Base-by-base conservation (phyloP, 164 flowering plant species). In the Berberis thunbergii region DNA sequence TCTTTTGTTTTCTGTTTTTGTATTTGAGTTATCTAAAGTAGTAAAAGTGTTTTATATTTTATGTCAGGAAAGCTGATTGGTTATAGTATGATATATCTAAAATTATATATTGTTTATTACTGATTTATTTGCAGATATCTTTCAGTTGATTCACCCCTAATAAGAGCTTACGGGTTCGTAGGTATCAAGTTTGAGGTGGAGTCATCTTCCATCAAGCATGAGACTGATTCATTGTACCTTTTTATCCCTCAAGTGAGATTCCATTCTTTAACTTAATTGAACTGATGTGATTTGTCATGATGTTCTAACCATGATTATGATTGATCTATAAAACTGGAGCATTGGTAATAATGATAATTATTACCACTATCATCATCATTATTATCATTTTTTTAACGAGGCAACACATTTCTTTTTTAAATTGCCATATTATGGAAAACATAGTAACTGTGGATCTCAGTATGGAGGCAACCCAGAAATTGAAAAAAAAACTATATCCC, bases 241-340 rank as follows among this genome's bases (percentile, higher is more conserved):
- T 79, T 88, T 66, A 81, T 94, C 70, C 98, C 98, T 61, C 85
- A 88, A 89, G 95, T 90, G 72, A 75, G 59, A 45, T 71, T 60
- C 10, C 43, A 42, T 41, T 58, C 45, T 63, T 63, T 52, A 57
- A 60, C 43, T 70, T 61, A 41, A 38, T 59, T 71, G 54, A 52
- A 10, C 54, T 10, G 4, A 52, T 52, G 11, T 11, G 54, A 52
- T 9, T 52, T 52, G 11, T 52, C 13, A 52, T 52, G 13, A 52
- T 26, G 3, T 12, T 52, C 11, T 7, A 4, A 1, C 9, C 3
- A 4, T 52, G 10, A 10, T 52, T 1, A 52, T 52, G 4, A 1
- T 6, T 52, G 10, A 10, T 4, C 8, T 46, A 4, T 8, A 46
- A 46, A 46, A 4, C 49, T 46, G 4, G 49, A 46, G 8, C 49